Percentiles rank a stretch among this genome's conserved stretches.
Evolutionary conservation across 208 protist genomes (phyloP).

Genomic region (Acanthamoeba quina): DNA sequence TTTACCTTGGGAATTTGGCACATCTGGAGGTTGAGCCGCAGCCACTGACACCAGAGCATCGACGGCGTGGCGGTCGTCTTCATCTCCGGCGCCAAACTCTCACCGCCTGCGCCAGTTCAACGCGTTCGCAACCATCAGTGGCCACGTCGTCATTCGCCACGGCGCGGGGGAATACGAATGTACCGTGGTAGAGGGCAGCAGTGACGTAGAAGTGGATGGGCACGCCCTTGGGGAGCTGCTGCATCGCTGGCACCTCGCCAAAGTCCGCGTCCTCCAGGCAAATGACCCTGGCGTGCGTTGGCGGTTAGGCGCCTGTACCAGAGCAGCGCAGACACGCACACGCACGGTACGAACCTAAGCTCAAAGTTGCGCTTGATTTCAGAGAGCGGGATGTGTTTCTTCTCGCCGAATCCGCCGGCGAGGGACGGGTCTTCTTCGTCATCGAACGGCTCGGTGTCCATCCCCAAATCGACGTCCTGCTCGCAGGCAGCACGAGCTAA

Average conservation of each 20-base stretch:
- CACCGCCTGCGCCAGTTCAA: not conserved
- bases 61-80: not conserved
- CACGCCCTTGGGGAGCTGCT: conserved; percentile 24
- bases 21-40: conserved; percentile 10
- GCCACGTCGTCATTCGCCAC: too few species aligned
- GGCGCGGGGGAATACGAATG: too few species aligned
- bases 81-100: not conserved
- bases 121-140: too few species aligned
- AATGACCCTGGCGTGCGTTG: not conserved
- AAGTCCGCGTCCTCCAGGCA: conserved; percentile 30
- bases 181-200: conserved; percentile 1
- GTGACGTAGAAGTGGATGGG: conserved; percentile 14
- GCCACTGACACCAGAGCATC: conserved; percentile 32
- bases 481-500: not conserved
- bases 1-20: conserved; percentile 43
- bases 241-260: conserved; percentile 15
- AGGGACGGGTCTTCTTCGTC: not conserved
- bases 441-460: not conserved
- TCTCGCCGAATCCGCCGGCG: not conserved
- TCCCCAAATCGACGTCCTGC: conserved; percentile 31
- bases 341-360: not conserved
- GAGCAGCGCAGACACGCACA: too few species aligned
- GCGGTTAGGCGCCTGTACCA: not conserved
- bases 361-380: conserved; percentile 48
- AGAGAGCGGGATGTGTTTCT: conserved; percentile 12